Conservation (phyloP, 177 flowering plant genomes). For the Vitis hybrid region DNA sequence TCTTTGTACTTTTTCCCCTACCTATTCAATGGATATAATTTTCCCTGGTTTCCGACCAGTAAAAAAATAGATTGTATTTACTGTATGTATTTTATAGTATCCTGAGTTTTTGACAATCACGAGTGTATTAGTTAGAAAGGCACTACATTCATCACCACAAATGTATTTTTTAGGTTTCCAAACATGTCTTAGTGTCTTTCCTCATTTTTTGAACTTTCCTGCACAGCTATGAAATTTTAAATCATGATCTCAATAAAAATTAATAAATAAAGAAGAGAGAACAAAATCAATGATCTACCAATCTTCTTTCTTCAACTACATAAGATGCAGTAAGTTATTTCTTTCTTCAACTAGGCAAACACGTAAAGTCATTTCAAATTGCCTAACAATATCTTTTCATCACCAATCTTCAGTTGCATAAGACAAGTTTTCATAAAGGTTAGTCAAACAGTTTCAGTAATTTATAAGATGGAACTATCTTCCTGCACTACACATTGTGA, state of each 20-base stretch:
- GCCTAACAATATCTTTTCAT: background rate
- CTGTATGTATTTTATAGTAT: too few relatives aligned
- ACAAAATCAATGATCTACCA: background rate
- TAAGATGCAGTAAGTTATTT: background rate
- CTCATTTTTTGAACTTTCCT: background rate
- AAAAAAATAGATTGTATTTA: too few relatives aligned
- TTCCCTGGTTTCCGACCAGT: too few relatives aligned
- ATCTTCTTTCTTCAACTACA: background rate
- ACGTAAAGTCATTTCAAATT: background rate
- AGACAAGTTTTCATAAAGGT: background rate
- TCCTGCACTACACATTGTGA: too few relatives aligned
- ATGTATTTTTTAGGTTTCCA: too few relatives aligned
- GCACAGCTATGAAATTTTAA: background rate
- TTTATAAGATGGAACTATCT: too few relatives aligned
- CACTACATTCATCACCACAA: too few relatives aligned
- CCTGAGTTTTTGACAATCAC: too few relatives aligned
- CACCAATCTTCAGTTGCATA: background rate
- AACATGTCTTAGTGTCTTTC: background rate
- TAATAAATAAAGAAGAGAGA: background rate
- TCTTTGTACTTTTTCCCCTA: too few relatives aligned
- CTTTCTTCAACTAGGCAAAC: slow-evolving; percentile 1
- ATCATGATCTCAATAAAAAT: background rate
- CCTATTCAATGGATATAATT: too few relatives aligned
- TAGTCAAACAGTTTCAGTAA: background rate
- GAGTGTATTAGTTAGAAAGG: too few relatives aligned